These are phyloP conservation scores for Gyromitra esculenta DNA, from an alignment of 2,329 filamentous ascomycete species.

Conservation along the genomic window DNA sequence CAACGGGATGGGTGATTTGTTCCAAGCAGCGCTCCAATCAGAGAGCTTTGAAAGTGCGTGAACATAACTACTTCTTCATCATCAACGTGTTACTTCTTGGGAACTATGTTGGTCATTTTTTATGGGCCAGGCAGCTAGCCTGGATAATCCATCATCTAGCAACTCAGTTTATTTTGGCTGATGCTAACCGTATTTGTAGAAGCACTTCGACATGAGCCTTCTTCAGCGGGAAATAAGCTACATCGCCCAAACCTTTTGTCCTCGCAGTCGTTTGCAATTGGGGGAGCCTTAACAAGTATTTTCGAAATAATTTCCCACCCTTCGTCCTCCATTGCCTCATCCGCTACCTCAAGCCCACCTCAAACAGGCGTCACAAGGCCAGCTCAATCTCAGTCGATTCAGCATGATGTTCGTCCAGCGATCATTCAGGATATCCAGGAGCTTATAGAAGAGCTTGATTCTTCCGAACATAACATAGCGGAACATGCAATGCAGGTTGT, in stretches of 20 bases:
- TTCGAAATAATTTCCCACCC: constrained; percentile 50
- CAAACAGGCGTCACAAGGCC: constrained; percentile 42
- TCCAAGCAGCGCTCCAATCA: constrained; percentile 57
- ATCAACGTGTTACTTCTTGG: not conserved
- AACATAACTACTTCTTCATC: not conserved
- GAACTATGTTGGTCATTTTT: not conserved
- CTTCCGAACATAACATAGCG: constrained; percentile 93
- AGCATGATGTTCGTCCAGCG: constrained; percentile 79
- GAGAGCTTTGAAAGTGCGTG: constrained; percentile 34
- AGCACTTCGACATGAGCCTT: constrained; percentile 12
- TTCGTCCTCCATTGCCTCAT: constrained; percentile 45
- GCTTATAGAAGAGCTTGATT: constrained; percentile 92
- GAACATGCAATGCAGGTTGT: constrained; percentile 89
- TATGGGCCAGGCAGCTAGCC: not conserved
- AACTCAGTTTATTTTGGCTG: not conserved
- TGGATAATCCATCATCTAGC: not conserved
- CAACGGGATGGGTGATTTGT: constrained; percentile 55
- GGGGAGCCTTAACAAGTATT: constrained; percentile 44
- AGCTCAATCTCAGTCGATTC: constrained; percentile 44
- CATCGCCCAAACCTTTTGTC: constrained; percentile 71
- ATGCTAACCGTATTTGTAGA: constrained; percentile 8
- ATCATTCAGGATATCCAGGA: constrained; percentile 94
- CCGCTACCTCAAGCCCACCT: constrained; percentile 51
- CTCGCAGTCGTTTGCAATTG: constrained; percentile 71
- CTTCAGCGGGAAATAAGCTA: constrained; percentile 29